Percentiles rank a stretch among this genome's conserved stretches.
Evolutionary conservation across 345 rosid genomes (phyloP).

Genomic region (Eucalyptus fibrosa): DNA sequence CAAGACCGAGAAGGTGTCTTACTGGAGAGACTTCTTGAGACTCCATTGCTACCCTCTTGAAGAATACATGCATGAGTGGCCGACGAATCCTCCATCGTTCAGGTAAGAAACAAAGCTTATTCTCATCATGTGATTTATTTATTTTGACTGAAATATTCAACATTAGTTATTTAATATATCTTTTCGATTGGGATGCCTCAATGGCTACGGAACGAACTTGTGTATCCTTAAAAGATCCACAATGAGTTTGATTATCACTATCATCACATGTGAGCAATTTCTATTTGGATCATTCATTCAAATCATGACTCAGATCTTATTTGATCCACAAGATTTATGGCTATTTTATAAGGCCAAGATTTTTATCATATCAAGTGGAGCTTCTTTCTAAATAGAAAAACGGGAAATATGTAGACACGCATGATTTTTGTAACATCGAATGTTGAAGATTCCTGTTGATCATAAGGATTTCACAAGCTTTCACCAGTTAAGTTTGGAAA

Average conservation of each 20-base stretch:
- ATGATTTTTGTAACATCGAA: not conserved
- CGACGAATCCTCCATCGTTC: slow-evolving; percentile 55
- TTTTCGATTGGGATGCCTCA: not conserved
- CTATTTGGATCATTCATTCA: not conserved
- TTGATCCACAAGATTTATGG: not conserved
- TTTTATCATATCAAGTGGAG: not conserved
- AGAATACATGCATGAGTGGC: slow-evolving; percentile 59
- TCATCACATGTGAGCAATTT: not conserved
- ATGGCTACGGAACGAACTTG: not conserved
- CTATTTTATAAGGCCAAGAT: not conserved
- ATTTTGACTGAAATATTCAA: not conserved
- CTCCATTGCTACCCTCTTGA: slow-evolving; percentile 69
- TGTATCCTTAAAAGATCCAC: not conserved
- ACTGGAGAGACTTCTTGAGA: slow-evolving; percentile 80
- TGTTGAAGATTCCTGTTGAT: not conserved
- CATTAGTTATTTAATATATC: not conserved
- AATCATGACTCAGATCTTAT: not conserved
- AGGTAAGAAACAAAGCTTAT: slow-evolving; percentile 8
- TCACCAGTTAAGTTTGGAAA: not conserved
- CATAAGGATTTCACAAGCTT: not conserved
- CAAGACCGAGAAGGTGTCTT: slow-evolving; percentile 45
- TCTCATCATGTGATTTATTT: not conserved
- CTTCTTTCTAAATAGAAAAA: not conserved
- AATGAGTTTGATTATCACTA: not conserved
- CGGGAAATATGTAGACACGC: not conserved